Base-by-base conservation (phyloP, 192 early-diverging fungal genomes). In the Coemansia sp. region DNA sequence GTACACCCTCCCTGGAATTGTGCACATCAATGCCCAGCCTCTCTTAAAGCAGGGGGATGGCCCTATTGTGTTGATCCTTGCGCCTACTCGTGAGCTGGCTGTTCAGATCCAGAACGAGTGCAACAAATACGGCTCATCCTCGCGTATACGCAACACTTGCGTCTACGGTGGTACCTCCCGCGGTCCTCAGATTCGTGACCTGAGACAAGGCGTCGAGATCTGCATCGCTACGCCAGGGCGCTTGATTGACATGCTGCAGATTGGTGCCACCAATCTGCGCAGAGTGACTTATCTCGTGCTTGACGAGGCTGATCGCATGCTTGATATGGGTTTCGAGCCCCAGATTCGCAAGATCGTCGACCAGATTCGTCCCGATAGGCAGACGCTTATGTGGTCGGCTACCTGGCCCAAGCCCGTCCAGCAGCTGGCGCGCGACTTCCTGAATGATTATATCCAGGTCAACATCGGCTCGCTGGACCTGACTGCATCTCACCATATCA, bases 291-390 rank as follows among this genome's bases (percentile, higher is more conserved):
- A 97, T 68, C 87, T 99, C 46, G 97, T 99, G 41, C 86, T 99
- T 64, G 97, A 98, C 85, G 96, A 98, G 76, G 97, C 97, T n/a
- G 97, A 99, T 81, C 89, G 95, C 60, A 97, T 97, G 97, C 81
- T 99, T 64, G 97, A 99, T 77, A 98, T 99, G 96, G 96, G 97
- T 68, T 98, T 97, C 72, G 97, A 99, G 84, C 94, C 94, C 51
- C 96, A 99, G 78, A 96, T 99, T 75, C 91, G 96, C 66, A 94
- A 95, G 76, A 97, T 99, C 68, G 94, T 99, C 12, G 94, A 95
- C 62, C 95, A 95, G 78, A 97, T 98, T 78, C 89, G 95, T 5
- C 96, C 95, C 38, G 96, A 99, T 68, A 87, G 98, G 65, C 98
- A 99, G 77, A 99, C 96, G 21, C 88, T 99, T 52, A 96, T 99